These are phyloP conservation scores for Boletus fagicola DNA, from an alignment of 768 basidiomycete genomes.

Conservation along the genomic window DNA sequence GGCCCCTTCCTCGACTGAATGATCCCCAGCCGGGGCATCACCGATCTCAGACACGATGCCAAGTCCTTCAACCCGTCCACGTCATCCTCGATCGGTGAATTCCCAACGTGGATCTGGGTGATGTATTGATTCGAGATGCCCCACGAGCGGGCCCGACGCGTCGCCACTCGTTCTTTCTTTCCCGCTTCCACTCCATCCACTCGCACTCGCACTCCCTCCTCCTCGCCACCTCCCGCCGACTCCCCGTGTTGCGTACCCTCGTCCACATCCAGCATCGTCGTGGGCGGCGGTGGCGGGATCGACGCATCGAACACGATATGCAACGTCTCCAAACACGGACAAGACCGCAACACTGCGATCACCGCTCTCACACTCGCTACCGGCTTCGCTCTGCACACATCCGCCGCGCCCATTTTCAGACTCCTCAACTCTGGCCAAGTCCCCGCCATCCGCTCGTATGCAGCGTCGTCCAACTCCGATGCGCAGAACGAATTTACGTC, in stretches of 20 bases:
- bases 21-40: slow-evolving; percentile 11
- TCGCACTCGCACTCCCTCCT: not conserved
- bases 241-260: not conserved
- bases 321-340: slow-evolving; percentile 11
- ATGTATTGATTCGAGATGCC: slow-evolving; percentile 7
- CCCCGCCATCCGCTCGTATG: slow-evolving; percentile 7
- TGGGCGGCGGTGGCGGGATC: not conserved
- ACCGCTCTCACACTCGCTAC: slow-evolving; percentile 15
- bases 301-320: slow-evolving; percentile 18
- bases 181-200: not conserved
- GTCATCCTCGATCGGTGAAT: slow-evolving; percentile 11
- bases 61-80: not conserved
- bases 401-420: slow-evolving; percentile 9
- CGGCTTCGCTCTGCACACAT: not conserved
- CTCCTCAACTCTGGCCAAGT: slow-evolving; percentile 11
- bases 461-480: slow-evolving; percentile 9
- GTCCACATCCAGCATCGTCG: not conserved
- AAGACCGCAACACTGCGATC: slow-evolving; percentile 11
- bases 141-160: not conserved
- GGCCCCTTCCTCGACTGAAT: not conserved
- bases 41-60: slow-evolving; percentile 8
- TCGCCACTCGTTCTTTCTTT: not conserved
- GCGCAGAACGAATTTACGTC: slow-evolving; percentile 16
- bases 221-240: not conserved
- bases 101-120: slow-evolving; percentile 13